Base-by-base conservation (phyloP, 805 yeast genomes). In the Starmerella stigmatis region DNA sequence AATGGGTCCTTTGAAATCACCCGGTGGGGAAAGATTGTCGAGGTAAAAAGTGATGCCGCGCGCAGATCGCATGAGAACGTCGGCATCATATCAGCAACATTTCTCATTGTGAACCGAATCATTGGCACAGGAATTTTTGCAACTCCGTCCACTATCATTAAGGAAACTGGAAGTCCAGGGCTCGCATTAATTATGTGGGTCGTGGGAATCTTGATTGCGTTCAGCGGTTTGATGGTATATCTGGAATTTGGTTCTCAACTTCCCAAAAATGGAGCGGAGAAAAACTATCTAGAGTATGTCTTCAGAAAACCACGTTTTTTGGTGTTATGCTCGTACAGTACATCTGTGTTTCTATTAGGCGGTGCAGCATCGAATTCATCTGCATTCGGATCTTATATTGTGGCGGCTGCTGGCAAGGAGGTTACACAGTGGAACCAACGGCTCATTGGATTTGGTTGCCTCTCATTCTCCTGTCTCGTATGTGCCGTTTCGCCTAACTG, bases 311-410 rank as follows among this genome's bases (percentile, higher is more conserved):
- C 94, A 33, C 73, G 68, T 58, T 81, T 79, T 57, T 67, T 84
- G 46, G 71, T 79, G 36, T 78, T 83, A 21, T 75, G 73, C 17
- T 68, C 75, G 67, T 77, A 74, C 51, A 86, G 85, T 0, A 67
- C 86, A 2, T 79, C 81, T 57, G 77, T 78, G 12, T 76, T 84
- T 57, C 72, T 81, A 56, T 66, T 84, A 40, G 92, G 92, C 29
- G 83, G 86, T 84, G 86, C 94, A 19, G 78, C 92, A 7, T 83
- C 86, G 61, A 81, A 82, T 61, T 79, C 88, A 15, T 76, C 81
- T 41, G 85, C 81, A 26, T 81, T 81, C 52, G 94, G 94, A 23
- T 81, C 79, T 57, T 83, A 81, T 64, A 70, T 84, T 49, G 68
- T 83, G 48, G 74, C 73, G 33, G 94, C 47, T 2, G 44, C 42